Evolutionary conservation across 805 yeast species (phyloP).

Genomic region (Jamesozyma rosinii): DNA sequence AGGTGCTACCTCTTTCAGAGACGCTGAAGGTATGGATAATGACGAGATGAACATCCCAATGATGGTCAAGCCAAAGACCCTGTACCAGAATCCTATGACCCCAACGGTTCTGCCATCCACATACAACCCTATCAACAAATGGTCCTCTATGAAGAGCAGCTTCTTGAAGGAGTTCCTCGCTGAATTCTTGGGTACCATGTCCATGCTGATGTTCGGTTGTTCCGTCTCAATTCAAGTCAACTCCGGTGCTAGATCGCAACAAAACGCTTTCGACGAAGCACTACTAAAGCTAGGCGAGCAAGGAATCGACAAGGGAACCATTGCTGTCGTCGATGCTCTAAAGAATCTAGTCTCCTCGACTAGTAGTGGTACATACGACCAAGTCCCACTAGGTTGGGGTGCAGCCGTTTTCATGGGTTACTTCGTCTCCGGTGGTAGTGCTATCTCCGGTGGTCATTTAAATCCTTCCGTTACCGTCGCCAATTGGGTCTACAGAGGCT

Average conservation of each 20-base stretch:
- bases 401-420: conserved; percentile 46
- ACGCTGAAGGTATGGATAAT: conserved; percentile 4
- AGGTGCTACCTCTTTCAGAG: conserved; percentile 2
- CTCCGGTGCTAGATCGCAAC: conserved; percentile 27
- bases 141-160: conserved; percentile 30
- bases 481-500: conserved; percentile 41
- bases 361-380: conserved; percentile 34
- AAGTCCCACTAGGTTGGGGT: conserved; percentile 44
- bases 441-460: conserved; percentile 48
- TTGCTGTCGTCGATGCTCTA: conserved; percentile 5
- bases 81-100: conserved; percentile 32
- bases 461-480: conserved; percentile 46
- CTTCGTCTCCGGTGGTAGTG: conserved; percentile 41
- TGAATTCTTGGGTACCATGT: conserved; percentile 43
- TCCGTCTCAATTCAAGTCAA: conserved; percentile 41
- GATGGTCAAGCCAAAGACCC: conserved; percentile 31
- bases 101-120: conserved; percentile 32
- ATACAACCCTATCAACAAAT: conserved; percentile 29
- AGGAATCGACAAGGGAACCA: conserved; percentile 5
- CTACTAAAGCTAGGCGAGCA: conserved; percentile 1
- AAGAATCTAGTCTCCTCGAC: conserved; percentile 8
- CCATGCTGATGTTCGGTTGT: conserved; percentile 39
- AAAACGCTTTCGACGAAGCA: conserved; percentile 6
- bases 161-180: conserved; percentile 40
- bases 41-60: conserved; percentile 17